Conservation (phyloP, 441 rosid genomes). For the Lepidium campestre region DNA sequence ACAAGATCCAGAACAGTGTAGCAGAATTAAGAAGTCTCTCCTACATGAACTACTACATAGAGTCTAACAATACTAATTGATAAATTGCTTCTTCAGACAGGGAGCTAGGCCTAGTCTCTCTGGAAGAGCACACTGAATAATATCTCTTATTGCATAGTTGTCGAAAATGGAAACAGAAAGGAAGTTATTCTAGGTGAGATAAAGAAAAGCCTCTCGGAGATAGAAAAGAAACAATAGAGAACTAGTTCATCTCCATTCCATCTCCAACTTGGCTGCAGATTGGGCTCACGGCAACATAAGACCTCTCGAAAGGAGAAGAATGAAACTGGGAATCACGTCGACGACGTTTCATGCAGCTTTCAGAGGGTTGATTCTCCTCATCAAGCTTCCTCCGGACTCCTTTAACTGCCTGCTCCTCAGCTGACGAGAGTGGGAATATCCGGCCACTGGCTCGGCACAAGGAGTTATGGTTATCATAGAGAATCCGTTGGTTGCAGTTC, state of each 20-base stretch:
- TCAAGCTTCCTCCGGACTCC: constrained; percentile 94
- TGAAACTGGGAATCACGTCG: constrained; percentile 62
- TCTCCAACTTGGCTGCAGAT: constrained; percentile 90
- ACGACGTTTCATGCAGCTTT: constrained; percentile 77
- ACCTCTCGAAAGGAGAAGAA: constrained; percentile 92
- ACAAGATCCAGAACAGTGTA: constrained; percentile 7
- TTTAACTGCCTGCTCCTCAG: constrained; percentile 83
- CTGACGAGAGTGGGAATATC: constrained; percentile 63
- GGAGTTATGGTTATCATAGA: constrained; percentile 89
- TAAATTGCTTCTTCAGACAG: constrained; percentile 24
- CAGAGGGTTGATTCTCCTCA: constrained; percentile 56
- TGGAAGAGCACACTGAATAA: constrained; percentile 27
- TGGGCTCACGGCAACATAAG: constrained; percentile 78
- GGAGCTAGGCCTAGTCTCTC: constrained; percentile 31
- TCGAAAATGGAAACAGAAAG: constrained; percentile 25
- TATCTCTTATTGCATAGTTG: constrained; percentile 40
- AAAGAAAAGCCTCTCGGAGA: constrained; percentile 27
- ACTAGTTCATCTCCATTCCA: constrained; percentile 90
- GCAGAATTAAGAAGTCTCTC: constrained; percentile 26
- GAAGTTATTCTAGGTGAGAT: constrained; percentile 26
- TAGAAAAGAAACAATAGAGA: constrained; percentile 10
- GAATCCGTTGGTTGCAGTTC: constrained; percentile 93
- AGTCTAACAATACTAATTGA: constrained; percentile 22
- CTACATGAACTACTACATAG: constrained; percentile 23
- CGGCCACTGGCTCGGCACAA: constrained; percentile 81